These are phyloP conservation scores for Coemansia sp. DNA, from an alignment of 192 early-diverging fungal species.

Conservation along the genomic window DNA sequence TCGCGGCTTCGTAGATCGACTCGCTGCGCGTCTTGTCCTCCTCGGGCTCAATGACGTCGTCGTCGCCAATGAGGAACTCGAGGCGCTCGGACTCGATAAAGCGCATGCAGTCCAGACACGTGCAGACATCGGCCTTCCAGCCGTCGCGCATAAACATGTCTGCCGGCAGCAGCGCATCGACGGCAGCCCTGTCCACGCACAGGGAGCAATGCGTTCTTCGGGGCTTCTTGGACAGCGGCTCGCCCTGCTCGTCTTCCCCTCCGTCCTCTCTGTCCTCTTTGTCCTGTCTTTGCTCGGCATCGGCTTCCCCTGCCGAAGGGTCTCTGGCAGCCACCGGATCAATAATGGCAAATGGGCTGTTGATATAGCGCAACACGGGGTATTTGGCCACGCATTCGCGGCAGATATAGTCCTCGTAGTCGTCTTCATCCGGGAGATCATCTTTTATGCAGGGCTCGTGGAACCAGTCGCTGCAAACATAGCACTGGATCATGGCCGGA, in stretches of 20 bases:
- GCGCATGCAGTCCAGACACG: constrained; percentile 60
- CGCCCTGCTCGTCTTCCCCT: background rate
- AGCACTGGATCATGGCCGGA: constrained; percentile 81
- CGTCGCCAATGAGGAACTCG: constrained; percentile 58
- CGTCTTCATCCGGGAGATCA: constrained; percentile 31
- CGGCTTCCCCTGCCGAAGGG: background rate
- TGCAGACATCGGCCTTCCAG: constrained; percentile 74
- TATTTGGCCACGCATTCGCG: constrained; percentile 33
- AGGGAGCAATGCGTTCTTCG: constrained; percentile 20
- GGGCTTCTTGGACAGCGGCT: constrained; percentile 18
- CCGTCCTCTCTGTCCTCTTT: background rate
- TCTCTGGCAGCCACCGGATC: background rate
- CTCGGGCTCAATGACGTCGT: constrained; percentile 72
- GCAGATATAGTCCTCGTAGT: constrained; percentile 43
- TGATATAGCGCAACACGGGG: constrained; percentile 30
- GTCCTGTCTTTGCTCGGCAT: background rate
- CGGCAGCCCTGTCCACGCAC: constrained; percentile 22
- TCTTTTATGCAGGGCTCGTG: constrained; percentile 69
- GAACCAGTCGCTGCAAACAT: constrained; percentile 85
- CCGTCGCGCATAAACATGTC: constrained; percentile 70
- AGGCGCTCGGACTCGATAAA: constrained; percentile 52
- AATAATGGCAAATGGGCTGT: constrained; percentile 1
- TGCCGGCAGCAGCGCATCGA: constrained; percentile 46
- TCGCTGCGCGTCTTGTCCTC: constrained; percentile 66
- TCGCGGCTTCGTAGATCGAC: constrained; percentile 73